A percentile compares a stretch with the other conserved stretches of the same genome.
Evolutionary conservation across 1,284 basidiomycete genomes (phyloP).

Genomic region (Ganoderma lingzhi): DNA sequence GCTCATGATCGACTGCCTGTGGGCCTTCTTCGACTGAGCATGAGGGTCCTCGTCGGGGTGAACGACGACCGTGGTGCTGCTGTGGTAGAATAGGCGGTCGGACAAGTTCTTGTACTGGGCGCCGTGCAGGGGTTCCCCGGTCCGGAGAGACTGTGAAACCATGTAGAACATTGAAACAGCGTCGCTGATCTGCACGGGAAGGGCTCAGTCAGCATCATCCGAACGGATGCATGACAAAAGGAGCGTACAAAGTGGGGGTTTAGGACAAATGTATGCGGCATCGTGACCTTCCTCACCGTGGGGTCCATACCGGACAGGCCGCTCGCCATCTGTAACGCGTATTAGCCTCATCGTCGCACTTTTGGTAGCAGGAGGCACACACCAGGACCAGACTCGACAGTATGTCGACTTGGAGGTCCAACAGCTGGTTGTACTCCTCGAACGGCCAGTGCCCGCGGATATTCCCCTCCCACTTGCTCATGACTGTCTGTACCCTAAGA

Average conservation of each 20-base stretch:
- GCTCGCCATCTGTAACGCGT: slow-evolving; percentile 46
- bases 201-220: not conserved
- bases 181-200: slow-evolving; percentile 49
- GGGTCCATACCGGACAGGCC: slow-evolving; percentile 51
- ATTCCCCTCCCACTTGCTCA: slow-evolving; percentile 57
- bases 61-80: slow-evolving; percentile 28
- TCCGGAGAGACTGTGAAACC: slow-evolving; percentile 55
- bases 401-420: slow-evolving; percentile 53
- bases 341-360: not conserved
- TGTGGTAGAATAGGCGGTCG: slow-evolving; percentile 54
- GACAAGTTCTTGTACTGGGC: slow-evolving; percentile 53
- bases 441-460: slow-evolving; percentile 60
- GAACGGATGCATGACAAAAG: not conserved
- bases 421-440: slow-evolving; percentile 53
- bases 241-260: slow-evolving; percentile 56
- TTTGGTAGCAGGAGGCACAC: slow-evolving; percentile 18
- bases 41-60: slow-evolving; percentile 25
- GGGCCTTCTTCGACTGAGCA: slow-evolving; percentile 32
- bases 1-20: slow-evolving; percentile 42
- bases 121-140: slow-evolving; percentile 55
- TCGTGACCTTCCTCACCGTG: slow-evolving; percentile 45
- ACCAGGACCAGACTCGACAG: slow-evolving; percentile 51
- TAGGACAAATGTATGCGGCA: slow-evolving; percentile 53
- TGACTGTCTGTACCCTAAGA: slow-evolving; percentile 46
- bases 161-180: slow-evolving; percentile 54